Evolutionary conservation across 331 rosid species (phyloP).

Genomic region (Acacia pycnantha): DNA sequence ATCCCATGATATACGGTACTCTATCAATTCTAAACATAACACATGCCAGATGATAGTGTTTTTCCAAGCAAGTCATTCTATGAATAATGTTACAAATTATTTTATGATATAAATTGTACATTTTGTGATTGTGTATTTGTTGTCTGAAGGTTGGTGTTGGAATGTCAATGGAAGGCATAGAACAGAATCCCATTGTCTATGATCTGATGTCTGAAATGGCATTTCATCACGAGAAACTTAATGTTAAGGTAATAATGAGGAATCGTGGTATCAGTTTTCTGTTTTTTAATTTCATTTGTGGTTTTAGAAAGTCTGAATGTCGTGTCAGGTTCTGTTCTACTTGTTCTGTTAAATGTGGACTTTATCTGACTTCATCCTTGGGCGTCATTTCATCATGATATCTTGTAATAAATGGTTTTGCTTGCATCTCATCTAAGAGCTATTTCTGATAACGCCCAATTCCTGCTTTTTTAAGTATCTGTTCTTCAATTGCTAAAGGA

Average conservation of each 20-base stretch:
- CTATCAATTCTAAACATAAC: neutral
- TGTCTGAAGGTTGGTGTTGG: conserved; percentile 79
- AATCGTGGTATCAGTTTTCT: conserved; percentile 9
- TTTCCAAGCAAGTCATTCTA: neutral
- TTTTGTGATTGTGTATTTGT: conserved; percentile 11
- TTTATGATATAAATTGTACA: conserved; percentile 10
- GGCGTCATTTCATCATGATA: neutral
- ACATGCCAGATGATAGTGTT: neutral
- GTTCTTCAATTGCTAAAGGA: neutral
- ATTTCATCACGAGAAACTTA: conserved; percentile 53
- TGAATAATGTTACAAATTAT: neutral
- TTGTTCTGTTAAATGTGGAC: conserved; percentile 2
- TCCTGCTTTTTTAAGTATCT: neutral
- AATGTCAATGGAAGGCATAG: conserved; percentile 92
- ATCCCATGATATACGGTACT: neutral
- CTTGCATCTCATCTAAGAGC: neutral
- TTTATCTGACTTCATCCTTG: neutral
- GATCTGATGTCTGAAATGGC: conserved; percentile 88
- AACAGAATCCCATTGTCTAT: conserved; percentile 77
- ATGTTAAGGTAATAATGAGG: conserved; percentile 54
- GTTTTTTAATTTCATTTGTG: conserved; percentile 15
- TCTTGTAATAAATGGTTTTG: neutral
- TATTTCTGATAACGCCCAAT: neutral
- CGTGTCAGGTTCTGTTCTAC: neutral
- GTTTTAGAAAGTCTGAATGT: conserved; percentile 10